Evolutionary conservation across 2,329 filamentous ascomycete genomes (phyloP), one percentile per base, ranked within the genome.

Genomic region (Mollisiaceae sp.): DNA sequence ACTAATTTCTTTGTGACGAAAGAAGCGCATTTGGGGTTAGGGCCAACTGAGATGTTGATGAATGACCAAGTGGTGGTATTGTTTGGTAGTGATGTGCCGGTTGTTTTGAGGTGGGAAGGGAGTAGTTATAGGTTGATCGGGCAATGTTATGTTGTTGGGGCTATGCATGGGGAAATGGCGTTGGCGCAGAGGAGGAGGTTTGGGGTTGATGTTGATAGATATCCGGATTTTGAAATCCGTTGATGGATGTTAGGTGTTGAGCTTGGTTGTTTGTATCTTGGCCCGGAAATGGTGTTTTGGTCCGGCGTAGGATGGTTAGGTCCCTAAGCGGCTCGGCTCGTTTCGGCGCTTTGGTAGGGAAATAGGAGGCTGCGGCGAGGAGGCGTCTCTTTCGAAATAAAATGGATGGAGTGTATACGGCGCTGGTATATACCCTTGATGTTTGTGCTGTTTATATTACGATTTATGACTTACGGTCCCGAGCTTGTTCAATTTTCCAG

Each of bases 1-100:
- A 59, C 36, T 39, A 39, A 24, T 24, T 63, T 63, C 50, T 58
- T 63, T 41, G 27, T 45, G 8, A 63, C 61, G 38, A 50, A 50
- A 20, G 22, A 43, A 3, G 61, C 54, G 18, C 11, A 18, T 4
- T 36, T 63, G 54, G 61, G 61, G 5, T 20, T 59, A 15, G 61
- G 54, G 1, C 61, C 54, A 9, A 43, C 38, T 4, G 55, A 15
- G 38, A 50, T 54, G 22, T 18, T 32, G 20, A 15, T 36, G 43
- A 22, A 52, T 9, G 61, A 63, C 39, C 15, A 15, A 9, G 54
- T 63, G 20, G 27, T 38, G 15, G 39, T 63, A 1, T 41, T 63
- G 35, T 36, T 12, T 27, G 61, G 61, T 22, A 39, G 61, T 41
- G 32, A 38, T 1, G 35, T 63, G 15, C 61, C 61, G 18, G 43